Evolutionary conservation across 768 basidiomycete genomes (phyloP), one percentile per base, ranked within the genome.

Genomic region (Trametes cubensis): DNA sequence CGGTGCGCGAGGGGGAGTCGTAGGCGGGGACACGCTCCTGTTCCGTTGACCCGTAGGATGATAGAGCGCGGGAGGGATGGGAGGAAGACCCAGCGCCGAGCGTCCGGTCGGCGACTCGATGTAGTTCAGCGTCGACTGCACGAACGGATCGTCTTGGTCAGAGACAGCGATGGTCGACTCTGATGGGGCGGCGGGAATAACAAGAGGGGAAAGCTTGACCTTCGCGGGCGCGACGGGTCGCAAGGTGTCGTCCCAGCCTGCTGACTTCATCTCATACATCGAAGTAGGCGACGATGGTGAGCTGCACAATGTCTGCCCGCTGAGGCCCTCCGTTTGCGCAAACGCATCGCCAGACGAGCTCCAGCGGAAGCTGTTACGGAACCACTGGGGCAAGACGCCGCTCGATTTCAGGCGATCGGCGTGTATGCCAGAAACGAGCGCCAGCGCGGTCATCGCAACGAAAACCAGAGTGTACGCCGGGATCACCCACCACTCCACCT

Each of bases 81-180:
- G 60, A 18, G 56, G 60, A 6, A 68, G 63, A 17, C 62, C 65
- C 10, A 70, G 48, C 0, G 69, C 69, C 42, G 62, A 54, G 21
- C 66, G 63, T 1, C 68, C 71, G 6, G 70, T 68, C 2, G 73
- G 70, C 6, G 71, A 71, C 42, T 64, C 61, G 28, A 74, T 53
- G 56, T 71, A 74, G 13, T 56, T 51, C 50, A 71, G 46, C 17
- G 72, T 68, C 28, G 69, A 69, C 38, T 55, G 57, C 6, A 64
- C 66, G 60, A 72, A 71, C 4, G 67, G 61, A 17, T 66, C 66
- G 53, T 72, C 71, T 8, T 64, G 55, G 2, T 69, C 67, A 59
- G 38, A 15, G 47, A 64, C 25, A 38, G 49, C 25, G 58, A 64
- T 14, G 17, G 54, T 56, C 10, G 69, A 48, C 13, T 64, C 57